Evolutionary conservation across 2,329 filamentous ascomycete species (phyloP).

Genomic region (Elsinoe ampelina): DNA sequence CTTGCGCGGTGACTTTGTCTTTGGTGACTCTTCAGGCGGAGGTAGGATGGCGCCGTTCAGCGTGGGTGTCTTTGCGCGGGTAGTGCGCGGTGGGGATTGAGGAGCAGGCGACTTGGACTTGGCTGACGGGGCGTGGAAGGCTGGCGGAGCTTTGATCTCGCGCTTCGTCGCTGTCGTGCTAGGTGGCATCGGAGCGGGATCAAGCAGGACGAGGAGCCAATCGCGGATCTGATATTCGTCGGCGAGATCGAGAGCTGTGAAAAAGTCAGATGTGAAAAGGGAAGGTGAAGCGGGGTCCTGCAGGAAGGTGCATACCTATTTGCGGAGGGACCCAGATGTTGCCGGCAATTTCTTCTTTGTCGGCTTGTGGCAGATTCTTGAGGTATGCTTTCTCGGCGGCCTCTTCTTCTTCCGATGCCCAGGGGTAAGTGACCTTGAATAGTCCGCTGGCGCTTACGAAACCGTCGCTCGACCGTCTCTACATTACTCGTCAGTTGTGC

Average conservation of each 20-base stretch:
- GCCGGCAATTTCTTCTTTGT: constrained; percentile 83
- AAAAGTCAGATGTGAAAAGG: neutral
- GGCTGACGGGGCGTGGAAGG: constrained; percentile 42
- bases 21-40: constrained; percentile 20
- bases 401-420: constrained; percentile 56
- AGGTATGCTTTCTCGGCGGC: constrained; percentile 74
- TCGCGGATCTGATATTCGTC: constrained; percentile 76
- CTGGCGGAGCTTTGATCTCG: constrained; percentile 72
- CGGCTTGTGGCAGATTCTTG: constrained; percentile 72
- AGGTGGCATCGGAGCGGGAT: constrained; percentile 64
- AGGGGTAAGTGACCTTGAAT: constrained; percentile 86
- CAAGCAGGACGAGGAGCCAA: constrained; percentile 89
- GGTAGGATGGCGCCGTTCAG: constrained; percentile 3
- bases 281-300: neutral
- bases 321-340: constrained; percentile 92
- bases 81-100: constrained; percentile 18
- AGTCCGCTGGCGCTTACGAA: constrained; percentile 81
- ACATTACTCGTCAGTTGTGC: constrained; percentile 15
- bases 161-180: constrained; percentile 50
- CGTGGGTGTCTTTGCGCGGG: constrained; percentile 7
- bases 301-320: constrained; percentile 41
- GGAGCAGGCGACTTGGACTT: constrained; percentile 21
- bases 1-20: constrained; percentile 34
- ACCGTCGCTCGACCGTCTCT: constrained; percentile 74
- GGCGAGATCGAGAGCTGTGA: constrained; percentile 66